These are phyloP conservation scores for Hysterium pulicare DNA, from an alignment of 2,329 filamentous ascomycete species.

Conservation along the genomic window DNA sequence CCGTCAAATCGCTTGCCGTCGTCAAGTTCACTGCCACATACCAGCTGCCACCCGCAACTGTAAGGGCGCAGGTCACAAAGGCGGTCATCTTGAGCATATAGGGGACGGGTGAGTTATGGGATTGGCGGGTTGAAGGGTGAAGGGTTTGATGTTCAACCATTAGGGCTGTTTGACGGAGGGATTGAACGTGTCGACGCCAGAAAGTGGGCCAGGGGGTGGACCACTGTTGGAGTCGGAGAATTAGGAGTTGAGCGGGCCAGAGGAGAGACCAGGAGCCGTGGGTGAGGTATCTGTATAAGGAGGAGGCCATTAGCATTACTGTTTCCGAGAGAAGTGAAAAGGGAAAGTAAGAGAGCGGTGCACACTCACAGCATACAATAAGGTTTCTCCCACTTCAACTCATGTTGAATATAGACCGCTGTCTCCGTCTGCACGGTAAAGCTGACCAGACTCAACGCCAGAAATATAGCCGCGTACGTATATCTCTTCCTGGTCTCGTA, in stretches of 20 bases:
- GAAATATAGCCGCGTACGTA: slow-evolving; percentile 79
- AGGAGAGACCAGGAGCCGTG: slow-evolving; percentile 90
- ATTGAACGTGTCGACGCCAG: slow-evolving; percentile 69
- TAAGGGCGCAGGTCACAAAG: slow-evolving; percentile 80
- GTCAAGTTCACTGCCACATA: slow-evolving; percentile 94
- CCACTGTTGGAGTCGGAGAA: slow-evolving; percentile 76
- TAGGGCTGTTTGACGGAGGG: slow-evolving; percentile 65
- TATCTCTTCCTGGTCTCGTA: slow-evolving; percentile 76
- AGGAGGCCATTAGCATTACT: slow-evolving; percentile 5
- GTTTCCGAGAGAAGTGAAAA: not conserved
- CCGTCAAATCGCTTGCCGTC: slow-evolving; percentile 87
- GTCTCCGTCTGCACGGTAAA: slow-evolving; percentile 96
- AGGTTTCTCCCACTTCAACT: slow-evolving; percentile 94
- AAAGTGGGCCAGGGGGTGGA: slow-evolving; percentile 78
- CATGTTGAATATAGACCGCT: slow-evolving; percentile 88
- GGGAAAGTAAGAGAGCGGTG: not conserved
- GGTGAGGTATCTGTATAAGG: slow-evolving; percentile 65
- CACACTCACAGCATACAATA: slow-evolving; percentile 87
- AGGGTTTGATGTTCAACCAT: slow-evolving; percentile 84
- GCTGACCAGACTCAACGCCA: slow-evolving; percentile 76
- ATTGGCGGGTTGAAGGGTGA: slow-evolving; percentile 53
- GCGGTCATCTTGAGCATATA: slow-evolving; percentile 80
- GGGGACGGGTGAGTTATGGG: slow-evolving; percentile 54
- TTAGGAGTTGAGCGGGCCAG: slow-evolving; percentile 79
- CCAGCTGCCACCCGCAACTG: slow-evolving; percentile 88